Evolutionary conservation across 176 grass and related monocot genomes (phyloP), one percentile per base, ranked within the genome.

Genomic region (Rhipidocladum racemiflorum): DNA sequence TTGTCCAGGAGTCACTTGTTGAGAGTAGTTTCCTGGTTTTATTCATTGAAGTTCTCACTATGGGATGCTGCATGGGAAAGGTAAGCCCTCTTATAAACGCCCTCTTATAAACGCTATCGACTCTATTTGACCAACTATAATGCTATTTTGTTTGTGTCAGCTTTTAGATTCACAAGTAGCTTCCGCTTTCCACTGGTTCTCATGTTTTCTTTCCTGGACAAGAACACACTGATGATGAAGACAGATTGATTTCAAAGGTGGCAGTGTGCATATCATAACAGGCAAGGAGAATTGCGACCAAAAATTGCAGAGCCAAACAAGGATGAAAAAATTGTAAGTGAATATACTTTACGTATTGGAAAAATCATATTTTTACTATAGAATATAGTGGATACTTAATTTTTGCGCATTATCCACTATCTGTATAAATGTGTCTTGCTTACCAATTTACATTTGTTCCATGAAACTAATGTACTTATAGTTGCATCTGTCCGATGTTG

Each of bases 321-420:
- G 64, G 91, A 89, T 88, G 92, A 89, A 65, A 98, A 91, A 88
- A 91, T 89, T 6, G 92, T 98, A 93, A 93, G 92, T 40, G 82
- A 80, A 81, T 21, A 0, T n/a, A n/a, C 3, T n/a, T 7, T 8
- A 2, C n/a, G 20, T n/a, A 20, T 55, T 55, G 51, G 51, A 55
- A 20, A 54, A 54, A 55, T 7, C 2, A n/a, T n/a, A n/a, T n/a
- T n/a, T n/a, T n/a, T n/a, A n/a, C n/a, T n/a, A n/a, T n/a, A n/a
- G n/a, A n/a, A 18, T 49, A 49, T 49, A 17, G 17, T 17, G 46
- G 18, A 9, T 21, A 54, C 20, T 55, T n/a, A 55, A 8, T 20
- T 55, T 55, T n/a, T 20, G 21, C 51, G 3, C 20, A n/a, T 9
- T 9, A 55, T 55, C 7, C 7, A 55, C 20, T n/a, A 55, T 55